A percentile compares a stretch with the other conserved stretches of the same genome.
These are phyloP conservation scores for Amorphotheca resinae DNA, from an alignment of 495 filamentous ascomycete genomes.

Conservation along the genomic window DNA sequence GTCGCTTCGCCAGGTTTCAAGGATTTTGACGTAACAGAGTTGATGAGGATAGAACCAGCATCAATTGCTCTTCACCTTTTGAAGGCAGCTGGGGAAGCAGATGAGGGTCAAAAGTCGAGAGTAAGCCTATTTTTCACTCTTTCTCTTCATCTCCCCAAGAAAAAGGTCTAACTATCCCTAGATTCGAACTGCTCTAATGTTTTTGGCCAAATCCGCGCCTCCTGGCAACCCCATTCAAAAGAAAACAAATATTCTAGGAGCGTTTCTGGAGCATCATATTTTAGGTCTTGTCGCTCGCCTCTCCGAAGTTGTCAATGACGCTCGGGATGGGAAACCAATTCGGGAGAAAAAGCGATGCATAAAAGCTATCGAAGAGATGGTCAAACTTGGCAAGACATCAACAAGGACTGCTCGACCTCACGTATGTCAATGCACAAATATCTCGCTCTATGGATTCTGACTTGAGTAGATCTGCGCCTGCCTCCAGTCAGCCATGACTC, in stretches of 20 bases:
- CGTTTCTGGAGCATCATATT: constrained; percentile 75
- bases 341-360: constrained; percentile 57
- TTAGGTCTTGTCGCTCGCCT: constrained; percentile 81
- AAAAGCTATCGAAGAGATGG: constrained; percentile 77
- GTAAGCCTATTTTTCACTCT: constrained; percentile 25
- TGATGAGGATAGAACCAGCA: constrained; percentile 66
- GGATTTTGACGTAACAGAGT: constrained; percentile 47
- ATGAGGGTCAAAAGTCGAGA: constrained; percentile 41
- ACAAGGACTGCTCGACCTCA: constrained; percentile 74
- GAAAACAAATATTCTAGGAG: constrained; percentile 43
- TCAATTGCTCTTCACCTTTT: constrained; percentile 69
- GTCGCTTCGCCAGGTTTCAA: constrained; percentile 57
- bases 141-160: constrained; percentile 5
- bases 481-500: constrained; percentile 68
- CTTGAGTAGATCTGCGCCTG: constrained; percentile 64
- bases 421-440: constrained; percentile 32
- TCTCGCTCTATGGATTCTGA: constrained; percentile 1
- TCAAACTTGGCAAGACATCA: constrained; percentile 55
- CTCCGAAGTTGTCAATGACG: constrained; percentile 68
- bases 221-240: constrained; percentile 29
- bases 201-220: constrained; percentile 2
- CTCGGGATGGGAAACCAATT: constrained; percentile 18
- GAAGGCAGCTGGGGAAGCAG: constrained; percentile 57
- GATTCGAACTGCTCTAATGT: constrained; percentile 20
- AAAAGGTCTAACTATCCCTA: too few relatives aligned